Base-by-base conservation (phyloP, 164 flowering plant species). In the Aristolochia fimbriata region DNA sequence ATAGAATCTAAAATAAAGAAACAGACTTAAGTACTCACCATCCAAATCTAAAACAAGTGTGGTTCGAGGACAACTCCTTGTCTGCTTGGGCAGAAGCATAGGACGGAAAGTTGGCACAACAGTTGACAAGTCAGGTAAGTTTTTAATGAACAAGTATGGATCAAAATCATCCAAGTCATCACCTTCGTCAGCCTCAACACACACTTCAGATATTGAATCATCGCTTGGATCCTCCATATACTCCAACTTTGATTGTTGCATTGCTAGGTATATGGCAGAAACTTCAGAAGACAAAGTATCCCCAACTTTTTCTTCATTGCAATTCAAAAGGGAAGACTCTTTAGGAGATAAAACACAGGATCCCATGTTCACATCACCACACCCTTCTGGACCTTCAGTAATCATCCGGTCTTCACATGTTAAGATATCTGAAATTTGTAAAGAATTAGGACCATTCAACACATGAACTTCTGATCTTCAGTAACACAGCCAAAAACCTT, bases 11-110 rank as follows among this genome's bases (percentile, higher is more conserved):
- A 37, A 37, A 37, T 4, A 11, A 12, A 49, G 20, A 49, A 14
- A 17, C 16, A 11, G 27, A 27, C 5, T 50, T 47, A 2, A 48
- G 12, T 15, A 61, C 80, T 74, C 70, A 93, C 99, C 99, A 77
- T 94, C 99, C 77, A 94, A 82, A 74, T 94, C 99, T 72, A 94
- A 70, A 61, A 94, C 97, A 66, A 94, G 96, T 64, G 96, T 81
- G 30, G 90, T 86, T 20, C 90, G 69, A 53, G 94, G 97, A 70
- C 97, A 88, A 60, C 97, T 91, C 76, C 99, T 86, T 1, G 99
- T 88, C 73, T 91, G 92, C 68, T 87, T 94, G 6, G 99, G 99
- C 21, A 91, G 83, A 59, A 91, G 71, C 71, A 79, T 60, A 27
- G 83, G 91, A 56, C 96, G 87, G 68, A 82, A 91, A 43, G 85